phyloP scores from a whole-genome alignment of 106 monocot genomes.

The Acanthochlamys bracteata region DNA sequence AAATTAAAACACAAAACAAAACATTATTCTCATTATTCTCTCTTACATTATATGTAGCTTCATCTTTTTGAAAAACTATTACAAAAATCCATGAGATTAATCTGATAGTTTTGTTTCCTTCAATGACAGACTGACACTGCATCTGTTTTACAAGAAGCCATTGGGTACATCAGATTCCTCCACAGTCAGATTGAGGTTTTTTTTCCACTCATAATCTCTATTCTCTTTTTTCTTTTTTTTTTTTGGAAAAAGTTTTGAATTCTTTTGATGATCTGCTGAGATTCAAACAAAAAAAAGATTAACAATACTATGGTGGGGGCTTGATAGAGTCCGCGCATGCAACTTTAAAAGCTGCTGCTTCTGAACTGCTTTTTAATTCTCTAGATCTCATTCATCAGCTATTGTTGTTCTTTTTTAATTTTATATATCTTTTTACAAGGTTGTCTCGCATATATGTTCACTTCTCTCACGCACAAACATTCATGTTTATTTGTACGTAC shows the following conservation, averaged over 20 bases:
- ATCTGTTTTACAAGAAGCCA: conserved; percentile 87
- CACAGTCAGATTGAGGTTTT: conserved; percentile 79
- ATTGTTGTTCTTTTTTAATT: too few species aligned
- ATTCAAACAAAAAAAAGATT: too few species aligned
- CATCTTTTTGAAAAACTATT: not conserved
- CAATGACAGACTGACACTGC: conserved; percentile 85
- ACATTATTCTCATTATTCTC: not conserved
- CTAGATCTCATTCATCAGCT: too few species aligned
- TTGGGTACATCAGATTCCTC: conserved; percentile 99
- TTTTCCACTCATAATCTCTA: not conserved
- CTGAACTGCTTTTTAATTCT: too few species aligned
- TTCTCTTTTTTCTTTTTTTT: conserved; percentile 13
- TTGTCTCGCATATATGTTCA: too few species aligned
- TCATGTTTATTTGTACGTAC: conserved; percentile 17
- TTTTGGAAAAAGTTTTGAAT: conserved; percentile 6
- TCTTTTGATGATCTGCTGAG: too few species aligned
- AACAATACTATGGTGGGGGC: too few species aligned
- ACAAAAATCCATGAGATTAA: too few species aligned
- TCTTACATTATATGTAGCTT: not conserved
- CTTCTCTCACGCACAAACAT: too few species aligned
- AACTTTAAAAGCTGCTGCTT: too few species aligned
- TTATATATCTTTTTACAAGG: too few species aligned
- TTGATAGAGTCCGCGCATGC: too few species aligned
- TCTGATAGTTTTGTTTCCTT: not conserved
- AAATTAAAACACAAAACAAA: not conserved